Evolutionary conservation across 495 filamentous ascomycete genomes (phyloP).

Genomic region (Lepidopterella palustris): DNA sequence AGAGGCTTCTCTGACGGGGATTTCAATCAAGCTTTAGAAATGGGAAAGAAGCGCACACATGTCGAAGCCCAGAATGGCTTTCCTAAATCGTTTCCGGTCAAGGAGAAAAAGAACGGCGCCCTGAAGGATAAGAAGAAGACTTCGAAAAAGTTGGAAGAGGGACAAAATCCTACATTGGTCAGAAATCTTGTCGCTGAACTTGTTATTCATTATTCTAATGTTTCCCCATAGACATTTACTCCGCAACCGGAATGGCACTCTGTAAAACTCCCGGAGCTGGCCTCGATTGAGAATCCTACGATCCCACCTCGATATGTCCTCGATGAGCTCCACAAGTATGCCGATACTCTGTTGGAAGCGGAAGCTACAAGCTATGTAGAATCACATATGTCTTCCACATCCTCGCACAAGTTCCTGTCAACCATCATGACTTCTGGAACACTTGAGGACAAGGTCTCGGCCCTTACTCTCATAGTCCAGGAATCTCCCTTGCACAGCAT

Average conservation of each 20-base stretch:
- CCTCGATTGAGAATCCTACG: slow-evolving; percentile 42
- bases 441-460: slow-evolving; percentile 92
- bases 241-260: slow-evolving; percentile 85
- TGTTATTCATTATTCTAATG: slow-evolving; percentile 6
- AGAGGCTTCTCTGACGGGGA: slow-evolving; percentile 25
- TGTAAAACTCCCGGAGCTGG: slow-evolving; percentile 52
- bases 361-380: slow-evolving; percentile 61
- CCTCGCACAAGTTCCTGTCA: slow-evolving; percentile 86
- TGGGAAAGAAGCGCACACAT: slow-evolving; percentile 34
- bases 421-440: slow-evolving; percentile 97
- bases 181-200: neutral
- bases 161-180: slow-evolving; percentile 20
- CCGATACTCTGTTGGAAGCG: slow-evolving; percentile 62
- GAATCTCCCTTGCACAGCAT: slow-evolving; percentile 91
- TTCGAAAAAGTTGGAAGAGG: slow-evolving; percentile 17
- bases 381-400: slow-evolving; percentile 52
- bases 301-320: slow-evolving; percentile 52
- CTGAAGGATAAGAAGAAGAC: slow-evolving; percentile 12
- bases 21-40: slow-evolving; percentile 19
- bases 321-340: slow-evolving; percentile 68
- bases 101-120: slow-evolving; percentile 10
- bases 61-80: slow-evolving; percentile 28
- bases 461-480: slow-evolving; percentile 84
- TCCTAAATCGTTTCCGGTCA: slow-evolving; percentile 18
- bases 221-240: slow-evolving; percentile 55